These are phyloP conservation scores for Kwoniella mangroviensis DNA, from an alignment of 768 basidiomycete genomes.

Conservation along the genomic window DNA sequence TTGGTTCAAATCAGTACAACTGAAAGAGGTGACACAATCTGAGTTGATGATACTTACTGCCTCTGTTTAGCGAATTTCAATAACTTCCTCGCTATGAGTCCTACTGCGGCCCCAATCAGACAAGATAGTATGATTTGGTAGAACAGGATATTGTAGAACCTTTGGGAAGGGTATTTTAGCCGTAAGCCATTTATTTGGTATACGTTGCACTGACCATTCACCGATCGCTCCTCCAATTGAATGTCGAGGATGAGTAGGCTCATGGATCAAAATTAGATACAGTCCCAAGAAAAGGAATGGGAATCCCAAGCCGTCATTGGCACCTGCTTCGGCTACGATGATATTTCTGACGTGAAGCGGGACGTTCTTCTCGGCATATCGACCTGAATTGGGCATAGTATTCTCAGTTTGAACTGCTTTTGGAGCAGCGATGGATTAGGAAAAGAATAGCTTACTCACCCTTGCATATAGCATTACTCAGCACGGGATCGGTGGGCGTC, in stretches of 20 bases:
- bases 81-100: conserved; percentile 56
- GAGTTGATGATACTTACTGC: conserved; percentile 26
- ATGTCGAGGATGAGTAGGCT: conserved; percentile 39
- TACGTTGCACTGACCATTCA: conserved; percentile 54
- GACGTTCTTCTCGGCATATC: conserved; percentile 59
- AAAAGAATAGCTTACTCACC: conserved; percentile 15
- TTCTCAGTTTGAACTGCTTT: too few species aligned
- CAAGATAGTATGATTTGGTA: conserved; percentile 58
- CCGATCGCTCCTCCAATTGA: conserved; percentile 55
- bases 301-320: conserved; percentile 60
- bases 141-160: conserved; percentile 56
- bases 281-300: conserved; percentile 60
- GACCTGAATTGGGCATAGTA: conserved; percentile 41
- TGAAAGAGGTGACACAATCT: too few species aligned
- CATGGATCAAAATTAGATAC: conserved; percentile 56
- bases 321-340: conserved; percentile 59
- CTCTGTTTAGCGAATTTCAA: conserved; percentile 51
- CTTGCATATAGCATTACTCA: conserved; percentile 56
- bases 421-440: too few species aligned
- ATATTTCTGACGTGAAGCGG: conserved; percentile 59
- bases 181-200: conserved; percentile 19
- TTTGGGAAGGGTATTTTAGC: conserved; percentile 12
- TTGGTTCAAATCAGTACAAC: too few species aligned
- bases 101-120: conserved; percentile 57
- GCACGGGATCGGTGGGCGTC: conserved; percentile 60